Evolutionary conservation across 805 yeast species (phyloP).

Genomic region (Metschnikowia chrysomelidarum): DNA sequence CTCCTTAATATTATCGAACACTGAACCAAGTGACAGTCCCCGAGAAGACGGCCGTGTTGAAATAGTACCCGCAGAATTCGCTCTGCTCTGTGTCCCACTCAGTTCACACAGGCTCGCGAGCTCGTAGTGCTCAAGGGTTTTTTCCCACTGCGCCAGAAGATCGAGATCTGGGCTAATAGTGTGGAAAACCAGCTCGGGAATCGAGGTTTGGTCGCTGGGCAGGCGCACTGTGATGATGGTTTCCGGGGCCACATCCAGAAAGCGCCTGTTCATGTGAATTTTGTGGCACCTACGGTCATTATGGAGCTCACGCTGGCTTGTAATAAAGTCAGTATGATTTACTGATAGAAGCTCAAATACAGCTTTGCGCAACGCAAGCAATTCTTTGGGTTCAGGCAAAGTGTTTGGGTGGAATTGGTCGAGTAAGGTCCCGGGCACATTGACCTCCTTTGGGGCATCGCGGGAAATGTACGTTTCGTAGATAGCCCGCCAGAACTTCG

Average conservation of each 20-base stretch:
- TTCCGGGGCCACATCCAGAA: constrained; percentile 25
- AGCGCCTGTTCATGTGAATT: constrained; percentile 15
- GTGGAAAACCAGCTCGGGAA: constrained; percentile 3
- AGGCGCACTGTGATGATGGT: neutral
- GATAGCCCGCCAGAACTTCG: constrained; percentile 27
- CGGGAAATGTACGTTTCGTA: constrained; percentile 26
- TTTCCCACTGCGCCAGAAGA: constrained; percentile 18
- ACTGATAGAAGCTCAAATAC: constrained; percentile 32
- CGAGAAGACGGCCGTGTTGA: constrained; percentile 21
- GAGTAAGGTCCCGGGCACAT: constrained; percentile 28
- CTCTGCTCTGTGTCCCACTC: constrained; percentile 13
- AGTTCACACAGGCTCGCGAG: constrained; percentile 9
- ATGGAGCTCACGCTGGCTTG: constrained; percentile 16
- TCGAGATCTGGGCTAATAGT: constrained; percentile 12
- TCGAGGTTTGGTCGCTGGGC: constrained; percentile 2
- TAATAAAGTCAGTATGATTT: constrained; percentile 33
- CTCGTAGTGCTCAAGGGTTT: constrained; percentile 13
- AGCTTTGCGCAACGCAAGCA: constrained; percentile 18
- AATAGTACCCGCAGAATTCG: constrained; percentile 15
- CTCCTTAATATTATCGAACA: constrained; percentile 32
- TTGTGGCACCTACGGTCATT: neutral
- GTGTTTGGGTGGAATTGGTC: constrained; percentile 19
- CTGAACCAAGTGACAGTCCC: constrained; percentile 33
- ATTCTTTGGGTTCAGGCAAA: constrained; percentile 20
- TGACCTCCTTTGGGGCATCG: constrained; percentile 33